Evolutionary conservation across 2,329 filamentous ascomycete genomes (phyloP), one percentile per base, ranked within the genome.

Genomic region (Xylaria sp.): DNA sequence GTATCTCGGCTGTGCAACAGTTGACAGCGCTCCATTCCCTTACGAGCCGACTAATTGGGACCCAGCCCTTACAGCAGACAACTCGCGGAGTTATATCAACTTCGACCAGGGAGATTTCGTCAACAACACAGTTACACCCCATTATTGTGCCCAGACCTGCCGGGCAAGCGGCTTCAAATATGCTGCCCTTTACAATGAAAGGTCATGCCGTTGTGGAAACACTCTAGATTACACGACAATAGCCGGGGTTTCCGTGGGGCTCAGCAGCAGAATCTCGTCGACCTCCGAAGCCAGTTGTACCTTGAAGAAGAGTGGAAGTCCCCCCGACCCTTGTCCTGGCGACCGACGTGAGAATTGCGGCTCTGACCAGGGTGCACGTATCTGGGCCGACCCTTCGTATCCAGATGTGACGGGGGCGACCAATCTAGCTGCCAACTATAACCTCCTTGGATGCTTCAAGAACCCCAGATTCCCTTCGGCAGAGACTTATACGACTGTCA

Each of bases 371-470:
- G 68, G 69, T 39, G 74, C 75, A 10, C 70, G 73, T 9, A 67
- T 79, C 50, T 78, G 67, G n/a, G 65, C 73, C 31, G 78, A 79
- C 56, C 73, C 75, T 7, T 74, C 76, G 2, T 79, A 74, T 68
- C 69, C 71, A 2, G 73, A 74, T 6, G 48, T 66, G 18, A 67
- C 65, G 20, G 46, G 39, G 10, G 37, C 57, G n/a, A 9, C 41
- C 3, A 9, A 23, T 18, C 48, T 54, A 0, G 56, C 55, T 8
- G 65, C 58, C 0, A 62, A 51, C 20, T 80, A 78, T 61, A 51
- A 55, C 1, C 61, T 73, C 28, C 71, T 79, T 1, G 77, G 77
- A 50, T 79, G 78, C 72, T 79, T 77, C 70, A 51, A 68, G 28
- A 48, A 52, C 18, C 67, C 68, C 2, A 67, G 65, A 18, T 73